A percentile compares a stretch with the other conserved stretches of the same genome.
Conservation (phyloP, 257 asterid species). For the Haberlea rhodopensis region DNA sequence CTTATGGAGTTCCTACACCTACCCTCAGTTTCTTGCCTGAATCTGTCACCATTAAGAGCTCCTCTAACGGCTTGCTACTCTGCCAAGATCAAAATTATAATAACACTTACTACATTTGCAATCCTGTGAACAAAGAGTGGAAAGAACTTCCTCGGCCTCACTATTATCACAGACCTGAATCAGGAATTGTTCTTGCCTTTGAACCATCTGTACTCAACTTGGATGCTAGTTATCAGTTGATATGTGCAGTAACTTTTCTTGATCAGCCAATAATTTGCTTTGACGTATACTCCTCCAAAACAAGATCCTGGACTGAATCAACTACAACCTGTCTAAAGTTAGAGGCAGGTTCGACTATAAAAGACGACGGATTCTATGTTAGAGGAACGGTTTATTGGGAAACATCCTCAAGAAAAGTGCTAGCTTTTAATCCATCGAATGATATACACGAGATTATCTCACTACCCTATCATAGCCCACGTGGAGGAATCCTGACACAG, state of each 20-base stretch:
- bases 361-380: conserved; percentile 33
- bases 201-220: conserved; percentile 38
- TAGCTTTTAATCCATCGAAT: conserved; percentile 33
- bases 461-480: conserved; percentile 17
- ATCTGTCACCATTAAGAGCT: conserved; percentile 20
- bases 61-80: conserved; percentile 44
- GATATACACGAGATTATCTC: conserved; percentile 31
- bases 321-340: conserved; percentile 19
- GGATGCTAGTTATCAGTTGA: conserved; percentile 29
- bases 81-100: conserved; percentile 10
- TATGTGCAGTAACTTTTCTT: conserved; percentile 29
- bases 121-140: no score
- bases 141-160: conserved; percentile 39
- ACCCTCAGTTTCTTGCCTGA: conserved; percentile 31
- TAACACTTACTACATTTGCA: conserved; percentile 39
- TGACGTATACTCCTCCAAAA: conserved; percentile 40
- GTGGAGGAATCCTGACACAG: conserved; percentile 34
- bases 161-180: conserved; percentile 25
- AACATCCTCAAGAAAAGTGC: conserved; percentile 28
- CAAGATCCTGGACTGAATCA: conserved; percentile 32
- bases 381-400: conserved; percentile 46
- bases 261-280: conserved; percentile 30
- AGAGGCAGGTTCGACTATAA: conserved; percentile 15
- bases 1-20: conserved; percentile 41
- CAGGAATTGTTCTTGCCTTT: conserved; percentile 43